phyloP scores from a whole-genome alignment of 371 early-diverging fungal species.

The Mucor plumbeus region DNA sequence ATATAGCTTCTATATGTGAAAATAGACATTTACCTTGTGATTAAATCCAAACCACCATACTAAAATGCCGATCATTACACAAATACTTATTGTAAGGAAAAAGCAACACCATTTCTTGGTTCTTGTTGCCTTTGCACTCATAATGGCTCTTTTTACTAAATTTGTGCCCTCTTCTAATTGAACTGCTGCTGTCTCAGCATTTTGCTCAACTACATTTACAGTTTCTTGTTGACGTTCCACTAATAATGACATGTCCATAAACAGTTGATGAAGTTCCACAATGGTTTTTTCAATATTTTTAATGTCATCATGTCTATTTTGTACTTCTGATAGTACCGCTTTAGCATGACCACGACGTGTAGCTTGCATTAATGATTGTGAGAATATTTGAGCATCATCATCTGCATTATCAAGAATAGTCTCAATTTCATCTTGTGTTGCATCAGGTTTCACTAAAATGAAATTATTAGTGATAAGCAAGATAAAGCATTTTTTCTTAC shows the following conservation, averaged over 20 bases:
- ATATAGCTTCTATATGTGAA: background rate
- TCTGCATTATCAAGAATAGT: slow-evolving; percentile 69
- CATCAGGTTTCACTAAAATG: slow-evolving; percentile 75
- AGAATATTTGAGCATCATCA: slow-evolving; percentile 73
- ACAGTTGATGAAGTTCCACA: slow-evolving; percentile 82
- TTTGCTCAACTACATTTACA: slow-evolving; percentile 68
- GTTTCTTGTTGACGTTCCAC: slow-evolving; percentile 78
- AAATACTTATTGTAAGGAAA: slow-evolving; percentile 44
- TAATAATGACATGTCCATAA: slow-evolving; percentile 84
- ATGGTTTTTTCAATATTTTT: slow-evolving; percentile 82
- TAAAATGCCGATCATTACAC: slow-evolving; percentile 49
- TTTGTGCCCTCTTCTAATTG: slow-evolving; percentile 69
- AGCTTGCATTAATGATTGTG: slow-evolving; percentile 71
- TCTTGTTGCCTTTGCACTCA: slow-evolving; percentile 68
- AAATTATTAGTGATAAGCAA: background rate
- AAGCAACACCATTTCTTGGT: slow-evolving; percentile 68
- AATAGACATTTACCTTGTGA: slow-evolving; percentile 23
- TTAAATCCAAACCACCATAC: slow-evolving; percentile 46
- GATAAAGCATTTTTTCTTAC: slow-evolving; percentile 34
- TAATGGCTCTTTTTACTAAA: slow-evolving; percentile 66
- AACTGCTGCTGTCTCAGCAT: slow-evolving; percentile 63
- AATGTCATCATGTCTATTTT: slow-evolving; percentile 81
- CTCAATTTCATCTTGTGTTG: slow-evolving; percentile 76
- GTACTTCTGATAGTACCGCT: slow-evolving; percentile 77
- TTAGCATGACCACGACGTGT: slow-evolving; percentile 78